Base-by-base conservation (phyloP, 78 protist genomes). In the Neovahlkampfia damariscottae region DNA sequence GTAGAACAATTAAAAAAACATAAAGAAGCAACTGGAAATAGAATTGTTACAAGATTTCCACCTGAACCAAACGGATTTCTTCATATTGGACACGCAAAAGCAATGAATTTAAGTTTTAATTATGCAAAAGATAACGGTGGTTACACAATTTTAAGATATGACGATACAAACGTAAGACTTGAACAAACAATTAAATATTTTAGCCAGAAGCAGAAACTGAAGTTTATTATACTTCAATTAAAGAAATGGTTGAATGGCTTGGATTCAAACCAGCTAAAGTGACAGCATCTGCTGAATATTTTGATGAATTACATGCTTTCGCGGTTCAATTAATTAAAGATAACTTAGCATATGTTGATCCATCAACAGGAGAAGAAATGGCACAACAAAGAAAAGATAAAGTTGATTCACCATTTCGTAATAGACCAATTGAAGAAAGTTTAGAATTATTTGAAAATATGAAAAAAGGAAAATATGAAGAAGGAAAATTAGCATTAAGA, bases 131-230 rank as follows among this genome's bases (percentile, higher is more conserved):
- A 75, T 34, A 28, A 59, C 58, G 88, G 85, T 36, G 97, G 97
- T 9, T 50, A 78, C 29, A 84, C 91, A 81, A 82, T 81, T 70
- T 84, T 97, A 62, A 81, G 99, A n/a, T 96, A 86, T 41, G 99
- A 98, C 81, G 99, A 98, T 85, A 98, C 99, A 37, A 98, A 98
- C 82, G n/a, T n/a, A n/a, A n/a, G n/a, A n/a, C n/a, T n/a, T n/a
- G n/a, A n/a, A n/a, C n/a, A n/a, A n/a, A n/a, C n/a, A n/a, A n/a
- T n/a, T n/a, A n/a, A n/a, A n/a, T n/a, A n/a, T n/a, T n/a, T n/a
- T n/a, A n/a, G n/a, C 99, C 99, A 5, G 96, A 81, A 76, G 86
- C 84, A 40, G 99, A 98, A 80, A 83, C 83, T 40, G 83, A 82
- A 58, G 90, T 85, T 74, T 96, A 85, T 80, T 81, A 94, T 74